Evolutionary conservation across 768 basidiomycete genomes (phyloP).

Genomic region (Cyclocybe aegerita): DNA sequence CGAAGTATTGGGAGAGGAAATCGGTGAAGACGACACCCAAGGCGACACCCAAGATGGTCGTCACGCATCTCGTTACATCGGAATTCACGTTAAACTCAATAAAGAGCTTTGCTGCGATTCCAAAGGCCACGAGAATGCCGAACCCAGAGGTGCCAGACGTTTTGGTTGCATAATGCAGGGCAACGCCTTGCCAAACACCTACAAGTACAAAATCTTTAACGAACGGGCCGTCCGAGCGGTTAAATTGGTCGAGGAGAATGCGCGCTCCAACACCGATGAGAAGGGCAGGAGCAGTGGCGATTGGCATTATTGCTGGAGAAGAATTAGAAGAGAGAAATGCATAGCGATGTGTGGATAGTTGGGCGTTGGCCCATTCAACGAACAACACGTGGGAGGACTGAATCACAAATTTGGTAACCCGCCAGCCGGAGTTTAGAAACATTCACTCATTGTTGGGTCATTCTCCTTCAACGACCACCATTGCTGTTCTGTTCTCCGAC

Average conservation of each 20-base stretch:
- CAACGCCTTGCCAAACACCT: constrained; percentile 77
- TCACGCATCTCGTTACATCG: constrained; percentile 55
- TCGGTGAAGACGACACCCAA: constrained; percentile 74
- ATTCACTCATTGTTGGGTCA: constrained; percentile 16
- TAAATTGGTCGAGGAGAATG: constrained; percentile 61
- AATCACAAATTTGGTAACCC: constrained; percentile 34
- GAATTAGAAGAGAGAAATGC: constrained; percentile 7
- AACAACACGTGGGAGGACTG: constrained; percentile 11
- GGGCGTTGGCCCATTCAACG: not conserved
- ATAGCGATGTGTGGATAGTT: not conserved
- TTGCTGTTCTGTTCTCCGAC: constrained; percentile 18
- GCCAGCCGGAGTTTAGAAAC: constrained; percentile 43
- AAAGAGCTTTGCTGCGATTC: constrained; percentile 60
- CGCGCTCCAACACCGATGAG: constrained; percentile 76
- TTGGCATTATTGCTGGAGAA: constrained; percentile 29
- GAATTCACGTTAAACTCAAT: constrained; percentile 58
- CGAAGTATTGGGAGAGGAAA: constrained; percentile 64
- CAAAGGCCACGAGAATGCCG: constrained; percentile 54
- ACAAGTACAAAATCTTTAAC: constrained; percentile 62
- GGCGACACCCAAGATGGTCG: constrained; percentile 63
- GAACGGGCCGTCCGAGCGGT: constrained; percentile 43
- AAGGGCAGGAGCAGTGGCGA: constrained; percentile 61
- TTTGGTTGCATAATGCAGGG: constrained; percentile 65
- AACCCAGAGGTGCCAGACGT: constrained; percentile 50
- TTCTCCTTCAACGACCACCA: constrained; percentile 17